Evolutionary conservation across 176 grass and related monocot genomes (phyloP).

Genomic region (Raddia guianensis): DNA sequence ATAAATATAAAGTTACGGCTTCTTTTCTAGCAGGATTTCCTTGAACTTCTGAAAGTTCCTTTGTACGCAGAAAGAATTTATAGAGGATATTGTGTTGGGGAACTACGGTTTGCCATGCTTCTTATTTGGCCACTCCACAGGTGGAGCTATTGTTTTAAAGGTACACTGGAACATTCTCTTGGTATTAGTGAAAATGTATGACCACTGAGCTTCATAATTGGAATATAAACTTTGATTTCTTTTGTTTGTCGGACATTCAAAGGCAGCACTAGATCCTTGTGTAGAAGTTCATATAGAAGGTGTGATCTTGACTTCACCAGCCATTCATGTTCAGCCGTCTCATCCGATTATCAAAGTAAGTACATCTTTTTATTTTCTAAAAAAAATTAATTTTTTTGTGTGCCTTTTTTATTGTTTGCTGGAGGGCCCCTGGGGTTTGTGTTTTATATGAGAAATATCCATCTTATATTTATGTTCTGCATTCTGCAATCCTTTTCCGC

Average conservation of each 20-base stretch:
- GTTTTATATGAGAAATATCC: background rate
- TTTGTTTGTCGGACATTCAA: slow-evolving; percentile 43
- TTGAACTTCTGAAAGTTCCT: slow-evolving; percentile 14
- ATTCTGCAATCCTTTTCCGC: background rate
- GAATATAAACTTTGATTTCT: slow-evolving; percentile 12
- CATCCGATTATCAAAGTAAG: slow-evolving; percentile 84
- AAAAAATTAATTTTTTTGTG: background rate
- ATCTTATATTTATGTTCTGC: background rate
- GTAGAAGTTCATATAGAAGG: slow-evolving; percentile 69
- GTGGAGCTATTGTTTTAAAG: slow-evolving; percentile 95
- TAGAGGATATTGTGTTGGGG: slow-evolving; percentile 69
- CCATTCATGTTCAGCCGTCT: slow-evolving; percentile 77
- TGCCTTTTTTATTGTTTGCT: slow-evolving; percentile 24
- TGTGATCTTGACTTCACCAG: slow-evolving; percentile 83
- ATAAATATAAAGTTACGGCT: slow-evolving; percentile 5
- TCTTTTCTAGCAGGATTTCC: slow-evolving; percentile 14
- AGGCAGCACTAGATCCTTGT: slow-evolving; percentile 76
- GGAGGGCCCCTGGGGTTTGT: background rate
- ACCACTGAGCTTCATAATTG: background rate
- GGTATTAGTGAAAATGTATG: background rate
- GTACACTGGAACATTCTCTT: slow-evolving; percentile 47
- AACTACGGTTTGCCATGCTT: slow-evolving; percentile 71
- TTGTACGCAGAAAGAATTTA: slow-evolving; percentile 71
- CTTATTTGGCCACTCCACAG: slow-evolving; percentile 93
- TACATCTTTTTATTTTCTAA: background rate